Conservation (phyloP, 2,329 filamentous ascomycete species). For the Hymenoscyphus repandus region DNA sequence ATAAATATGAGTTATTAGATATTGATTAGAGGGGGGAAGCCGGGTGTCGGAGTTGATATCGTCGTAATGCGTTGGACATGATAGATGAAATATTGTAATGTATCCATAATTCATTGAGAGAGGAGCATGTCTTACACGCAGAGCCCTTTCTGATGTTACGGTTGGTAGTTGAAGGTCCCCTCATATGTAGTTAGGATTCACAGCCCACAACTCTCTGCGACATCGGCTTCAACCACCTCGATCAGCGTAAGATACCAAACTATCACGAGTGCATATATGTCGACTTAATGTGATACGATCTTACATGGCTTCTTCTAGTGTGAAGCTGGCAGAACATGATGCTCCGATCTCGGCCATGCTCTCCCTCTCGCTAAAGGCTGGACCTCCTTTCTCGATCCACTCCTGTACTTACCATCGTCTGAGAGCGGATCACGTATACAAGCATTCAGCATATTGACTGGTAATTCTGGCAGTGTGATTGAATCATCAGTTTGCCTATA, state of each 20-base stretch:
- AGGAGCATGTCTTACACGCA: background rate
- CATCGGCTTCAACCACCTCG: background rate
- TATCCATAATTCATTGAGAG: background rate
- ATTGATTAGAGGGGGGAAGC: constrained; percentile 21
- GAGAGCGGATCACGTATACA: too few species aligned
- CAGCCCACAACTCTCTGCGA: background rate
- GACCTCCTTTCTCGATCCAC: background rate
- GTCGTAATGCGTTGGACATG: background rate
- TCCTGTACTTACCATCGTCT: background rate
- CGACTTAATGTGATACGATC: too few species aligned
- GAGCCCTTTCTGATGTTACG: background rate
- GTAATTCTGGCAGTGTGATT: too few species aligned
- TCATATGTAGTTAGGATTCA: too few species aligned
- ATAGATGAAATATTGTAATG: too few species aligned
- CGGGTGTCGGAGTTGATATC: constrained; percentile 1
- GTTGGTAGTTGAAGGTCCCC: too few species aligned
- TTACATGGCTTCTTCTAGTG: too few species aligned
- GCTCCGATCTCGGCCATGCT: background rate
- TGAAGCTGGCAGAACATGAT: background rate
- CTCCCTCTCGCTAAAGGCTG: too few species aligned
- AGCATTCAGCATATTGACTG: too few species aligned
- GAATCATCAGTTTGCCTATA: too few species aligned
- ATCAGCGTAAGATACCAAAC: background rate
- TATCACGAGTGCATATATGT: background rate
- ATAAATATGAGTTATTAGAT: constrained; percentile 48